phyloP scores from a whole-genome alignment of 2,329 filamentous ascomycete genomes.

The Pestalotiopsis sp. region DNA sequence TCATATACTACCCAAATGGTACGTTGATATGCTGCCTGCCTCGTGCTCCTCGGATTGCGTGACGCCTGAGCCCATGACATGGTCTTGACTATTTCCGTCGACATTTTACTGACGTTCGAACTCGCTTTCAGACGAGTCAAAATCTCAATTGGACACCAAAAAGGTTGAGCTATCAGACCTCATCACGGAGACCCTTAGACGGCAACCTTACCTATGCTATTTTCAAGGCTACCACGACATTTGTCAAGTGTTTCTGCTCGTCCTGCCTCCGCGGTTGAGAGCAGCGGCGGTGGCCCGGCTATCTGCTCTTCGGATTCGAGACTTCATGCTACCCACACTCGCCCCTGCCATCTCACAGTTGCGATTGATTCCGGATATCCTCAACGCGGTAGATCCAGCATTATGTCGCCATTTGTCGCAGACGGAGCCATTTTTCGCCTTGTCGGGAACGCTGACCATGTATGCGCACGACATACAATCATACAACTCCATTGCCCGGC shows the following conservation, averaged over 20 bases:
- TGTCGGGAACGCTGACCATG: constrained; percentile 91
- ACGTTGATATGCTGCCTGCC: constrained; percentile 26
- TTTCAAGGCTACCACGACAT: constrained; percentile 99
- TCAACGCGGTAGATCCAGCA: constrained; percentile 68
- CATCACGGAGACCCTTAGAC: constrained; percentile 78
- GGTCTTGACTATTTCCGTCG: background rate
- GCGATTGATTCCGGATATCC: constrained; percentile 80
- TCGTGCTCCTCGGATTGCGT: too few species aligned
- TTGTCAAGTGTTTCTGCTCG: constrained; percentile 89
- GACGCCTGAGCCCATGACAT: too few species aligned
- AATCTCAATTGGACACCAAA: constrained; percentile 66
- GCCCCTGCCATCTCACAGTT: constrained; percentile 81
- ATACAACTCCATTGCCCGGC: constrained; percentile 81
- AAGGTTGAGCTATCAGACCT: constrained; percentile 78
- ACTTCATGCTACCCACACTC: constrained; percentile 95
- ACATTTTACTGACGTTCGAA: background rate
- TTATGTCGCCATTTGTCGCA: constrained; percentile 75
- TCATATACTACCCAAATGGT: constrained; percentile 93
- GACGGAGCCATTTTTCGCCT: constrained; percentile 86
- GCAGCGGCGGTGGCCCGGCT: constrained; percentile 72
- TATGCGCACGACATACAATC: constrained; percentile 95
- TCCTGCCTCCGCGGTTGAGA: constrained; percentile 66
- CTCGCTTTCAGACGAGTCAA: constrained; percentile 60
- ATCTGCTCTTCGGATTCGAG: constrained; percentile 85
- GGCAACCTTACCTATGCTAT: constrained; percentile 83